Evolutionary conservation across 2,329 filamentous ascomycete genomes (phyloP).

Genomic region (Colletotrichum sp.): DNA sequence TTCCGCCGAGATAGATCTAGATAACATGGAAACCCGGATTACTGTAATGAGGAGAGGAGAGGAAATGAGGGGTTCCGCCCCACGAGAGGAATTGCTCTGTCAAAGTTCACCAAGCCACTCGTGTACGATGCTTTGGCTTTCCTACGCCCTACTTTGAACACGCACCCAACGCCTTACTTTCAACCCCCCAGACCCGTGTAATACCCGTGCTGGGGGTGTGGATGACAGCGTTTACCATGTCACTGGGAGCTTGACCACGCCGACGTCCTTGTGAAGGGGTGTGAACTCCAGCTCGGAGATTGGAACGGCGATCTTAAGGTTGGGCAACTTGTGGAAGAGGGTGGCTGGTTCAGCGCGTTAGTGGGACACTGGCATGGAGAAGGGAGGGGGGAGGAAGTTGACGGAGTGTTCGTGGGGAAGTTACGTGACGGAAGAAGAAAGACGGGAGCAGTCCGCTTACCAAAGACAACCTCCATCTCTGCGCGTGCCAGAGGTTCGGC

Average conservation of each 20-base stretch:
- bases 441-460: conserved; percentile 30
- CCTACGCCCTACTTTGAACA: not conserved
- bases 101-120: not conserved
- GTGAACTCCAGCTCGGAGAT: conserved; percentile 44
- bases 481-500: conserved; percentile 47
- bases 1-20: not conserved
- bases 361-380: not conserved
- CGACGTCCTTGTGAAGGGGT: conserved; percentile 42
- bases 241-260: conserved; percentile 43
- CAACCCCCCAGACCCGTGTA: not conserved
- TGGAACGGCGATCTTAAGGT: conserved; percentile 42
- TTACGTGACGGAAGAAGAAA: not conserved
- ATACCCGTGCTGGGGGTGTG: not conserved
- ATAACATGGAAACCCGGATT: not conserved
- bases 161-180: not conserved
- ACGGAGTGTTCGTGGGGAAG: not conserved
- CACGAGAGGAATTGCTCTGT: not conserved
- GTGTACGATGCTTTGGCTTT: not conserved
- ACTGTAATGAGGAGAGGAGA: not conserved
- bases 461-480: conserved; percentile 48
- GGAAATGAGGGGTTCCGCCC: not conserved
- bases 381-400: not conserved
- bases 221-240: conserved; percentile 26
- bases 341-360: conserved; percentile 18
- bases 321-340: conserved; percentile 42